These are phyloP conservation scores for Starmerella tilneyi DNA, from an alignment of 805 yeast genomes.

Conservation along the genomic window DNA sequence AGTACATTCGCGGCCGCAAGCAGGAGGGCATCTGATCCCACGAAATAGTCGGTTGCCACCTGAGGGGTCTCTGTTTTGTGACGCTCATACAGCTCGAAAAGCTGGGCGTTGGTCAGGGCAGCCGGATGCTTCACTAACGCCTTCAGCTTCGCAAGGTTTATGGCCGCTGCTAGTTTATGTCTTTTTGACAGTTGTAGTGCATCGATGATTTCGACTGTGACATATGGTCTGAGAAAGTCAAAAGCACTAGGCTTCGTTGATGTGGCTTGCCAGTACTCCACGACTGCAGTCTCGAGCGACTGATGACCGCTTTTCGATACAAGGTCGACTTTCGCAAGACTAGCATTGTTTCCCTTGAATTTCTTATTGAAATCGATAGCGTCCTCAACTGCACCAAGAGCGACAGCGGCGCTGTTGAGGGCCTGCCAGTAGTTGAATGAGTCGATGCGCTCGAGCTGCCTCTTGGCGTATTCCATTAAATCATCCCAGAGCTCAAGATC, in stretches of 20 bases:
- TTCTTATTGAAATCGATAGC: conserved; percentile 30
- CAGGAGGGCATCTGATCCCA: conserved; percentile 57
- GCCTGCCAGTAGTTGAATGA: conserved; percentile 70
- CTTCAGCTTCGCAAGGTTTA: conserved; percentile 43
- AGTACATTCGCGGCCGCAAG: conserved; percentile 39
- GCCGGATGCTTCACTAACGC: conserved; percentile 26
- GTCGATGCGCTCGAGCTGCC: conserved; percentile 46
- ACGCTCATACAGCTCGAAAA: conserved; percentile 35
- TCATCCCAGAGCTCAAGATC: conserved; percentile 36
- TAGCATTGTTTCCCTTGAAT: conserved; percentile 44
- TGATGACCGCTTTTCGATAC: conserved; percentile 25
- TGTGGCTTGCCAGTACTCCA: conserved; percentile 38
- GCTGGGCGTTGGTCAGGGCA: conserved; percentile 27
- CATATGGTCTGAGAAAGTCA: conserved; percentile 43
- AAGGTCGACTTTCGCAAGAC: conserved; percentile 44
- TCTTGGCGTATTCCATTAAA: conserved; percentile 36
- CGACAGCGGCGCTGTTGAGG: conserved; percentile 38
- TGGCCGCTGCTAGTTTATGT: conserved; percentile 24
- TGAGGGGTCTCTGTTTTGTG: conserved; percentile 33
- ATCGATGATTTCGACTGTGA: conserved; percentile 24
- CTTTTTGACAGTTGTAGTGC: conserved; percentile 14
- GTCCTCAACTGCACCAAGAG: conserved; percentile 32
- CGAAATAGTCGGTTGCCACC: conserved; percentile 53
- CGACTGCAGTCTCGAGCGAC: conserved; percentile 19
- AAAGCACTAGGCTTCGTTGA: conserved; percentile 56